phyloP scores from a whole-genome alignment of 768 basidiomycete genomes.

The Xerocomus brunneocitrinus region DNA sequence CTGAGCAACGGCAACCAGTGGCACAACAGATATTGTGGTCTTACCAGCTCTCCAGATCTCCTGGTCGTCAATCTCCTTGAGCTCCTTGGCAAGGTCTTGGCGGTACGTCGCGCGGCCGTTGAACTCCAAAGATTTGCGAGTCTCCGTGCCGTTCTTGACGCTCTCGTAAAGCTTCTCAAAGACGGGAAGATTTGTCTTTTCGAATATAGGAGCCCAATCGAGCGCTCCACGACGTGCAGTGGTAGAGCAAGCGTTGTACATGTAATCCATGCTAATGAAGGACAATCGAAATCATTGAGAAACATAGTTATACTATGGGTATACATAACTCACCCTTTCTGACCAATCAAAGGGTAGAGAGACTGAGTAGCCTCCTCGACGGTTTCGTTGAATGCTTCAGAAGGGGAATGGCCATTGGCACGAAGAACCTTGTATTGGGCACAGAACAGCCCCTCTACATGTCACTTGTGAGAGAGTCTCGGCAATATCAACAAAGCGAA shows the following conservation, averaged over 20 bases:
- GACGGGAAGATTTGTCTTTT: slow-evolving; percentile 89
- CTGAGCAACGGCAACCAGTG: slow-evolving; percentile 9
- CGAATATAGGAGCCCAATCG: slow-evolving; percentile 98
- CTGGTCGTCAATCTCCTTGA: slow-evolving; percentile 93
- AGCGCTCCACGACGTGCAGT: slow-evolving; percentile 98
- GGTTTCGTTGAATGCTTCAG: slow-evolving; percentile 99
- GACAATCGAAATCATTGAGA: background rate
- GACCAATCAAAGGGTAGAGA: slow-evolving; percentile 93
- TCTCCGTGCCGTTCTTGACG: slow-evolving; percentile 94
- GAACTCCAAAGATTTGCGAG: slow-evolving; percentile 94
- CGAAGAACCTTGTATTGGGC: slow-evolving; percentile 98
- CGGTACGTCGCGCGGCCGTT: slow-evolving; percentile 92
- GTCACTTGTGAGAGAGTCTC: slow-evolving; percentile 4
- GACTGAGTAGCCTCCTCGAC: slow-evolving; percentile 99
- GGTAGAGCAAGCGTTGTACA: slow-evolving; percentile 99
- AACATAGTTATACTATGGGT: background rate
- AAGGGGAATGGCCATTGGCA: slow-evolving; percentile 93
- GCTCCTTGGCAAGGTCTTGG: slow-evolving; percentile 85
- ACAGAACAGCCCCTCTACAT: slow-evolving; percentile 90
- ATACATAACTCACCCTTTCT: slow-evolving; percentile 65
- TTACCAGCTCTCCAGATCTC: slow-evolving; percentile 96
- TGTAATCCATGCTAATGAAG: slow-evolving; percentile 86
- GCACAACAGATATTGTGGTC: slow-evolving; percentile 17
- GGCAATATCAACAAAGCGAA: slow-evolving; percentile 9
- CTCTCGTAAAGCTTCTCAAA: slow-evolving; percentile 95